phyloP scores from a whole-genome alignment of 2,329 filamentous ascomycete species.

The Clarireedia homoeocarpa region DNA sequence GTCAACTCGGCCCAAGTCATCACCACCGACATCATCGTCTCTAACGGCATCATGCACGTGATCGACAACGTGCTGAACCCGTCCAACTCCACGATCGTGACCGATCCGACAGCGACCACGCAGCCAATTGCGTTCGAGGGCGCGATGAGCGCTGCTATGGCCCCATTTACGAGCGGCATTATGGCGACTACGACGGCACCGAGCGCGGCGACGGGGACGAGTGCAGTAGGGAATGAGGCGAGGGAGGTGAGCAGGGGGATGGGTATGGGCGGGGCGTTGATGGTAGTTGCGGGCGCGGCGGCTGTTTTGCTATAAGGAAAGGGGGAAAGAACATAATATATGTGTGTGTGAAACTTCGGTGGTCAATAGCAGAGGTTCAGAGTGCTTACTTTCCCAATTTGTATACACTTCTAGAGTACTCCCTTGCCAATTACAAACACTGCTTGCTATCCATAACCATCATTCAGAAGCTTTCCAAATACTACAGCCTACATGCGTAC shows the following conservation, averaged over 20 bases:
- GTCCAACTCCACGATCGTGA: conserved; percentile 29
- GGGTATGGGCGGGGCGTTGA: conserved; percentile 12
- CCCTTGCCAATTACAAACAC: too few relatives aligned
- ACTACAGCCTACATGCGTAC: too few relatives aligned
- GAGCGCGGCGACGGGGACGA: conserved; percentile 18
- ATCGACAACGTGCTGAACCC: conserved; percentile 40
- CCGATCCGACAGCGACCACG: conserved; percentile 32
- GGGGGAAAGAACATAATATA: neutral
- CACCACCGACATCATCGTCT: conserved; percentile 29
- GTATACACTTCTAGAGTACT: too few relatives aligned
- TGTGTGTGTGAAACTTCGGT: neutral
- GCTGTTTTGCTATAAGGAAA: neutral
- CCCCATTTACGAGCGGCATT: conserved; percentile 35
- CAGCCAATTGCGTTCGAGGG: conserved; percentile 31
- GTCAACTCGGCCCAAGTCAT: conserved; percentile 34
- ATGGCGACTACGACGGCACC: conserved; percentile 34
- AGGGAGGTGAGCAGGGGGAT: neutral
- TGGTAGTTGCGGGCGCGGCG: conserved; percentile 29
- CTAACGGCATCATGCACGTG: conserved; percentile 31
- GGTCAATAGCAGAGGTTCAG: too few relatives aligned
- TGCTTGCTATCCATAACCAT: too few relatives aligned
- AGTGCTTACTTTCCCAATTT: too few relatives aligned
- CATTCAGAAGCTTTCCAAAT: too few relatives aligned
- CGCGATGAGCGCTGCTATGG: conserved; percentile 16
- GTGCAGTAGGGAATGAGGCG: neutral